A percentile compares a stretch with the other conserved stretches of the same genome.
phyloP scores from a whole-genome alignment of 1,284 basidiomycete genomes.

The Phellopilus nigrolimitatus region DNA sequence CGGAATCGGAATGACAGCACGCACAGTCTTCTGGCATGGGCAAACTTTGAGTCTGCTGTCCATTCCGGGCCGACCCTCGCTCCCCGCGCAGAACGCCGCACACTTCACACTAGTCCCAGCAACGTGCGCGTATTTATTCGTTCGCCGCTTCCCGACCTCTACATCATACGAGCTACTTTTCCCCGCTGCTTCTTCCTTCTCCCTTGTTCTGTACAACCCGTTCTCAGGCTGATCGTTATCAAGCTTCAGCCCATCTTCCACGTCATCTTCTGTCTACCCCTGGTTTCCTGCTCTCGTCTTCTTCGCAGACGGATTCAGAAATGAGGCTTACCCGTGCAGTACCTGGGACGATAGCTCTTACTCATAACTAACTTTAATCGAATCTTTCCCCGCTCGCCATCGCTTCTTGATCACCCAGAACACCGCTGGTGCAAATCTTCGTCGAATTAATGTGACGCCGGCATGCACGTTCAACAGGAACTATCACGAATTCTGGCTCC shows the following conservation, averaged over 20 bases:
- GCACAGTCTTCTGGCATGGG: too few species aligned
- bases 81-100: background rate
- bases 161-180: slow-evolving; percentile 4
- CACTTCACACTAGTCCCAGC: background rate
- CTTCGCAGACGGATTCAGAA: background rate
- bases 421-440: too few species aligned
- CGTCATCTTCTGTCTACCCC: slow-evolving; percentile 5
- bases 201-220: background rate
- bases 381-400: too few species aligned
- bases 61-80: background rate
- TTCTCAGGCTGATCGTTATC: slow-evolving; percentile 14
- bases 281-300: background rate
- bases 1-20: too few species aligned
- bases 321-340: too few species aligned
- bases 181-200: background rate
- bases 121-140: slow-evolving; percentile 10
- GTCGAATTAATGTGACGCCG: too few species aligned
- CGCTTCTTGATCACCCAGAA: too few species aligned
- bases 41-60: background rate
- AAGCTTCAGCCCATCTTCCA: background rate
- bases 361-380: too few species aligned
- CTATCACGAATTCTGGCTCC: too few species aligned
- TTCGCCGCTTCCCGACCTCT: background rate
- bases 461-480: too few species aligned
- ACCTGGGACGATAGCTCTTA: too few species aligned